Percentiles rank a stretch among this genome's conserved stretches.
These are phyloP conservation scores for Mucor velutinosus DNA, from an alignment of 371 early-diverging fungal genomes.

Conservation along the genomic window DNA sequence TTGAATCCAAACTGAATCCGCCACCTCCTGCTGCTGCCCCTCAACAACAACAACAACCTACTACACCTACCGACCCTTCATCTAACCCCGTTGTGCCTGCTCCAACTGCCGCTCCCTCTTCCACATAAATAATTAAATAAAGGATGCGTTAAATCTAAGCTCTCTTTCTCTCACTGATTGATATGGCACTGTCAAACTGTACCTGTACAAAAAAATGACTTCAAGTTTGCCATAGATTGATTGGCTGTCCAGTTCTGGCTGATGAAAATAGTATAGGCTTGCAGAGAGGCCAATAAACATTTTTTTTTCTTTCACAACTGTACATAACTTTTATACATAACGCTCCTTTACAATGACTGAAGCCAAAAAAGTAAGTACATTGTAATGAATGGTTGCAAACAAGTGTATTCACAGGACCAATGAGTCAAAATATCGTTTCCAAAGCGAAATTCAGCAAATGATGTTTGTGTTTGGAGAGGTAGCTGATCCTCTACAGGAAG, in stretches of 20 bases:
- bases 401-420: not conserved
- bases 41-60: not conserved
- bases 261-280: not conserved
- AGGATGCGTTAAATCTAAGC: not conserved
- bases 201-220: not conserved
- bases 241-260: not conserved
- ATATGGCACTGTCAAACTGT: not conserved
- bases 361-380: constrained; percentile 17
- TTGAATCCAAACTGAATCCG: constrained; percentile 9
- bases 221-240: not conserved
- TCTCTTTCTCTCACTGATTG: not conserved
- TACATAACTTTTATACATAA: not conserved
- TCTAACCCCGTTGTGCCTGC: not conserved
- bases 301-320: not conserved
- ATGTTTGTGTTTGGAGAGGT: constrained; percentile 98
- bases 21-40: not conserved
- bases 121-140: not conserved
- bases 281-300: not conserved
- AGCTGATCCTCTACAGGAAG: constrained; percentile 85
- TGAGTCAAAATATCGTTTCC: constrained; percentile 44
- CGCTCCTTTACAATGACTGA: constrained; percentile 14
- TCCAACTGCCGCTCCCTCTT: not conserved
- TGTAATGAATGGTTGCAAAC: not conserved
- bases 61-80: not conserved
- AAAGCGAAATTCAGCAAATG: constrained; percentile 93